Base-by-base conservation (phyloP, 345 rosid genomes). In the Lumnitzera racemosa region DNA sequence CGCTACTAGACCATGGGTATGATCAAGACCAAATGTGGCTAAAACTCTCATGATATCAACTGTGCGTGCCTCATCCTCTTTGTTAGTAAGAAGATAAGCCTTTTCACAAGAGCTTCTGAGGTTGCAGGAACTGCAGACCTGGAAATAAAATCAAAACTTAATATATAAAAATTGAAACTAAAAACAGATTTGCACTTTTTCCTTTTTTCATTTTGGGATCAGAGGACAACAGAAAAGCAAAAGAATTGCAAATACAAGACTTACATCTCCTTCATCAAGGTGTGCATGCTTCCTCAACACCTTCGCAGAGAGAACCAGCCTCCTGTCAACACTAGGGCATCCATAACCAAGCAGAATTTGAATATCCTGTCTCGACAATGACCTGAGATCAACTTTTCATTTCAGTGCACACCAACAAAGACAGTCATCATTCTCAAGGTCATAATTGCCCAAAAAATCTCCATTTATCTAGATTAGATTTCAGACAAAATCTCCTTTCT, bases 201-300 rank as follows among this genome's bases (percentile, higher is more conserved):
- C 31, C 20, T 20, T 27, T 27, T 27, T 27, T 27, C 31, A 0
- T 27, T 27, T 27, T 27, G 4, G 20, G 20, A 20, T 20, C 20
- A 20, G 20, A 20, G 20, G 20, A 20, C 20, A 29, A 62, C 24
- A 15, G 47, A n/a, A 41, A 23, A 31, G 43, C 23, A 48, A 51
- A 12, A 15, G 20, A 57, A 51, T 47, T 25, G 55, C 17, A 31
- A 49, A 70, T 51, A 27, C 15, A 69, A 61, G 56, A 71, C 96
- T 80, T 73, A 94, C 97, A 84, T 94, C 97, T 76, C 99, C 97
- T 94, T 94, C 99, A 70, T 94, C 92, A 20, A 94, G 86, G 81
- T 86, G 99, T 49, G 76, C 89, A 72, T 75, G 92, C 81, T 94
- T 94, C 78, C 99, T 81, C 69, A 90, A 63, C 47, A 90, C 77